Base-by-base conservation (phyloP, 2,329 filamentous ascomycete genomes). In the Sclerotinia subarctica region DNA sequence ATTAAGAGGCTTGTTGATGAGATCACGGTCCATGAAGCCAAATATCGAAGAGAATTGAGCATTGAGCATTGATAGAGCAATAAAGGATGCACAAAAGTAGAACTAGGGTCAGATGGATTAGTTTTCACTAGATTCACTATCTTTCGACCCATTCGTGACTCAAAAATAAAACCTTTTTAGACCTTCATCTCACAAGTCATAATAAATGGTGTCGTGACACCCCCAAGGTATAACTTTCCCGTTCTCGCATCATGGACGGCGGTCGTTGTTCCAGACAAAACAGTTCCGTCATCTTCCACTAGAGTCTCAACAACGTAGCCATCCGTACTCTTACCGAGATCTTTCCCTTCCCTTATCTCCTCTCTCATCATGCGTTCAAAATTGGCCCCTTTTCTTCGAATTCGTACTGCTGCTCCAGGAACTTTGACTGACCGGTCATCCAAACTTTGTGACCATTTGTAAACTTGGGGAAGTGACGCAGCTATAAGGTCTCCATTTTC, bases 401-500 rank as follows among this genome's bases (percentile, higher is more conserved):
- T 58, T 46, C 54, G 56, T 17, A 68, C 26, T 29, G 66, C 53
- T 11, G 67, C 53, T 2, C 52, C 15, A 42, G 46, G 35, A 42
- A 52, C 8, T 29, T 58, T 24, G 2, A 58, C 68, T 17, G 73
- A 69, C n/a, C 74, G 75, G 42, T 75, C 70, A 32, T 74, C 71
- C 8, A 72, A 73, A 19, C 67, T 68, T 38, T 72, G 60, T 11
- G 72, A 4, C 26, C 75, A 70, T 29, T 72, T 70, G 7, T 74
- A 53, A 0, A 67, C 7, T 53, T 77, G 73, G 0, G 79, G 78
- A 54, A 80, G 68, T 3, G 72, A 74, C 4, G 78, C 77, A 3
- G 72, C 78, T 67, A 75, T 75, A 47, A 80, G 74, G 46, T 79
- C 75, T 1, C 79, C 78, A 29, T 78, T 74, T 4, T 68, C 69